Percentiles rank a stretch among this genome's conserved stretches.
These are phyloP conservation scores for Holtermannia corniformis DNA, from an alignment of 768 basidiomycete genomes.

Conservation along the genomic window DNA sequence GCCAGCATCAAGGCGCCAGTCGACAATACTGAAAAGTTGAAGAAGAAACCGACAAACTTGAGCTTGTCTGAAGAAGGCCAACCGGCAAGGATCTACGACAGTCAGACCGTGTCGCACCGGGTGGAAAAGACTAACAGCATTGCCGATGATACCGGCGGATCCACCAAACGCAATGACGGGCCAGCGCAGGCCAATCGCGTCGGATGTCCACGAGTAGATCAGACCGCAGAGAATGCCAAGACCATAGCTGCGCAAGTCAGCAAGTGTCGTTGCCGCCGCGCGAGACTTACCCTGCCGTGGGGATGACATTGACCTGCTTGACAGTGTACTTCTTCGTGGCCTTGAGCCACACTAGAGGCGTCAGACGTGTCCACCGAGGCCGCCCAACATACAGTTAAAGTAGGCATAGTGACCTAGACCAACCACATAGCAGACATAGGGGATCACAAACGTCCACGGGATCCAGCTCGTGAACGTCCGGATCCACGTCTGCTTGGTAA, in stretches of 20 bases:
- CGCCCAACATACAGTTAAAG: conserved; percentile 21
- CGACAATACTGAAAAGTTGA: conserved; percentile 6
- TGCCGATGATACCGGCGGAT: conserved; percentile 15
- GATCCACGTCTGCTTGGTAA: conserved; percentile 16
- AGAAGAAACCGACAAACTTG: conserved; percentile 21
- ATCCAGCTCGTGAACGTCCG: conserved; percentile 12
- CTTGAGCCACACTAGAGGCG: conserved; percentile 7
- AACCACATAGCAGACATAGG: conserved; percentile 15
- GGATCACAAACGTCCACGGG: conserved; percentile 14
- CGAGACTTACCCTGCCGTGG: conserved; percentile 21
- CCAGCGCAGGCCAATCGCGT: conserved; percentile 15
- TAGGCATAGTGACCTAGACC: conserved; percentile 16
- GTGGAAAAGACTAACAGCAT: too few species aligned
- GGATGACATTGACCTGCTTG: conserved; percentile 16
- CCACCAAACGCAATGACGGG: conserved; percentile 12
- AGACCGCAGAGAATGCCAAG: conserved; percentile 12
- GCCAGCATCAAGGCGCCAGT: conserved; percentile 19
- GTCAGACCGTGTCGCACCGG: too few species aligned
- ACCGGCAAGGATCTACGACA: too few species aligned
- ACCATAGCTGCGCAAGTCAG: too few species aligned
- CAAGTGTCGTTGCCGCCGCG: too few species aligned
- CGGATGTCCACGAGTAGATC: conserved; percentile 16
- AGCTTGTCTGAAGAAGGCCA: conserved; percentile 7
- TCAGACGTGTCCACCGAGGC: conserved; percentile 6
- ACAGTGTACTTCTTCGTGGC: neutral